Base-by-base conservation (phyloP, 1,284 basidiomycete genomes). In the Taiwanofungus camphoratus region DNA sequence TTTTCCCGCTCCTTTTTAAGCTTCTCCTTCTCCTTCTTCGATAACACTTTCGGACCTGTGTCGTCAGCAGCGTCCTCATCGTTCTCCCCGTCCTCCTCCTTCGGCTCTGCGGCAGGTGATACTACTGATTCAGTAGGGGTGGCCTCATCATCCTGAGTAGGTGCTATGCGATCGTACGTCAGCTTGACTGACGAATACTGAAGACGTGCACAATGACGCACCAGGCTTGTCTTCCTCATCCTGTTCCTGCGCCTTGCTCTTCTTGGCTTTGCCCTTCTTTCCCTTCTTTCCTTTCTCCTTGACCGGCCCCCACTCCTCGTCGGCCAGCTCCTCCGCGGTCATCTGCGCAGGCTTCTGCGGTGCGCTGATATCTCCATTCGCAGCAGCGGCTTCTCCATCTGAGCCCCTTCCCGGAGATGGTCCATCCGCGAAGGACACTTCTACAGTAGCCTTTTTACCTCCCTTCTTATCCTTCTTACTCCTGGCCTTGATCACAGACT, bases 1-100 rank as follows among this genome's bases (percentile, higher is more conserved):
- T 94, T 94, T 69, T 95, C 92, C 46, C 80, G 79, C 66, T 95
- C 92, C 66, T 95, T 95, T 78, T 95, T 95, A 48, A 93, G 69
- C 59, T 83, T 86, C 62, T 95, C 90, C 68, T 95, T 95, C 71
- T 93, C 89, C 64, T 93, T 92, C 69, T 94, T 95, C 11, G 82
- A 81, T 20, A 93, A 65, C 29, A 94, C 59, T 62, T 83, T 82
- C 11, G 69, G 56, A 8, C 67, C 71, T 20, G 59, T 67, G 11
- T 64, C 68, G 23, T 66, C 71, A 8, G 67, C 73, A 19, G 67
- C 64, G 41, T 70, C 75, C 4, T 71, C 74, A 12, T 73, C 73
- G 27, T 60, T 58, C 29, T 55, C 60, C 34, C 51, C 60, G 21
- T 55, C 62, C 5, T 62, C 60, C 3, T 54, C 49, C 13, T 61